Conservation (phyloP, 2,329 filamentous ascomycete genomes). For the Chaetomiaceae sp. region DNA sequence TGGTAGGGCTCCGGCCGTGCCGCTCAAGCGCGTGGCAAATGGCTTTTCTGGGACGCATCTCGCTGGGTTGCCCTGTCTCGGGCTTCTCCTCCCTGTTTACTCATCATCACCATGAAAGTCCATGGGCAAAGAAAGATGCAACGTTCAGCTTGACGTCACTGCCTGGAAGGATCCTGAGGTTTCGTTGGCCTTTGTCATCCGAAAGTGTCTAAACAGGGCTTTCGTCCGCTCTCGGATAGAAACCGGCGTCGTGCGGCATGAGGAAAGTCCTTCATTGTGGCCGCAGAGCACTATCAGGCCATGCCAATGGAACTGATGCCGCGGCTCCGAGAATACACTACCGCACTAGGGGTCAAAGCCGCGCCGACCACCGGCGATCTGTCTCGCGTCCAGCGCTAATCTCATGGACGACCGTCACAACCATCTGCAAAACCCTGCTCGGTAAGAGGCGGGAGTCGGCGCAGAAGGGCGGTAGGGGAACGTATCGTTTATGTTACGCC, state of each 20-base stretch:
- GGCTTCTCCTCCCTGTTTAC: slow-evolving; percentile 1
- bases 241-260: background rate
- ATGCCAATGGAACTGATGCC: slow-evolving; percentile 1
- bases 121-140: background rate
- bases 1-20: slow-evolving; percentile 11
- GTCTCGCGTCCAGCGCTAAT: background rate
- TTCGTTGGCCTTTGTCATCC: background rate
- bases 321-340: slow-evolving; percentile 20
- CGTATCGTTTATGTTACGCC: slow-evolving; percentile 11
- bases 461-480: slow-evolving; percentile 20
- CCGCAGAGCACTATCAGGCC: background rate
- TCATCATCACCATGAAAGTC: too few species aligned
- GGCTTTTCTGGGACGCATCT: background rate
- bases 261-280: background rate
- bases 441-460: slow-evolving; percentile 14
- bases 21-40: slow-evolving; percentile 11
- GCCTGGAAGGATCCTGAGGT: background rate
- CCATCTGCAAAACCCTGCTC: slow-evolving; percentile 5
- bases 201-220: too few species aligned
- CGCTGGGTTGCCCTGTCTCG: background rate
- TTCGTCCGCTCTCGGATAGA: slow-evolving; percentile 2
- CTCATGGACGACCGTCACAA: background rate
- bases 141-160: slow-evolving; percentile 12
- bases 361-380: slow-evolving; percentile 16
- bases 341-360: background rate